A percentile compares a stretch with the other conserved stretches of the same genome.
phyloP scores from a whole-genome alignment of 2,329 filamentous ascomycete genomes.

The Drechslera avenae region DNA sequence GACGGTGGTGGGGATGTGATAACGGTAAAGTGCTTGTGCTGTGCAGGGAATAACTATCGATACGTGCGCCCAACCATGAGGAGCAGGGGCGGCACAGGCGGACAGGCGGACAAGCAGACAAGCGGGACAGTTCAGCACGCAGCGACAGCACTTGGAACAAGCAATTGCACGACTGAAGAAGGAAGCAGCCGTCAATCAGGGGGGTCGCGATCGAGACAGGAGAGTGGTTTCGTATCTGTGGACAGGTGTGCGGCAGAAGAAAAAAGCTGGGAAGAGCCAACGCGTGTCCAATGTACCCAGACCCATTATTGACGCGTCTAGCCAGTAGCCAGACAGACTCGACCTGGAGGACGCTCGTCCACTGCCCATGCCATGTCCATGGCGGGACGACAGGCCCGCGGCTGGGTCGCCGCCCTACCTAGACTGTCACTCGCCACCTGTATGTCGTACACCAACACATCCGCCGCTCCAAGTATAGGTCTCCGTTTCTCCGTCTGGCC shows the following conservation, averaged over 20 bases:
- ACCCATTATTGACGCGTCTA: too few relatives aligned
- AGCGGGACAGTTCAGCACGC: slow-evolving; percentile 3
- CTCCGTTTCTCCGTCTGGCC: too few relatives aligned
- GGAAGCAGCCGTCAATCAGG: not conserved
- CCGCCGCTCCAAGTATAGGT: too few relatives aligned
- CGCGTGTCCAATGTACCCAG: slow-evolving; percentile 12
- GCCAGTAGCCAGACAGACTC: too few relatives aligned
- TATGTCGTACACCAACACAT: too few relatives aligned
- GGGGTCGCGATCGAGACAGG: not conserved
- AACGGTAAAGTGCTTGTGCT: slow-evolving; percentile 20
- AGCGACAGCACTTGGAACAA: not conserved
- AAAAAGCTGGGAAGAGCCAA: slow-evolving; percentile 1
- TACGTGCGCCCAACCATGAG: slow-evolving; percentile 9
- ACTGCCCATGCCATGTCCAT: too few relatives aligned
- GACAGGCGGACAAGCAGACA: too few relatives aligned
- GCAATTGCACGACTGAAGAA: not conserved
- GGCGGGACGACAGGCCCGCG: too few relatives aligned
- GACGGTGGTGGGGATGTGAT: slow-evolving; percentile 18
- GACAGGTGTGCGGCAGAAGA: slow-evolving; percentile 2
- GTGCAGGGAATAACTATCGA: slow-evolving; percentile 25
- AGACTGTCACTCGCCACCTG: not conserved
- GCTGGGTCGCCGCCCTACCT: too few relatives aligned
- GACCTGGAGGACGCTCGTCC: too few relatives aligned
- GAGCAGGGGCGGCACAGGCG: slow-evolving; percentile 14
- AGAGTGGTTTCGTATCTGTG: slow-evolving; percentile 9